Percentiles rank a stretch among this genome's conserved stretches.
These are phyloP conservation scores for Solanum sparsipilum DNA, from an alignment of 257 asterid species.

Conservation along the genomic window DNA sequence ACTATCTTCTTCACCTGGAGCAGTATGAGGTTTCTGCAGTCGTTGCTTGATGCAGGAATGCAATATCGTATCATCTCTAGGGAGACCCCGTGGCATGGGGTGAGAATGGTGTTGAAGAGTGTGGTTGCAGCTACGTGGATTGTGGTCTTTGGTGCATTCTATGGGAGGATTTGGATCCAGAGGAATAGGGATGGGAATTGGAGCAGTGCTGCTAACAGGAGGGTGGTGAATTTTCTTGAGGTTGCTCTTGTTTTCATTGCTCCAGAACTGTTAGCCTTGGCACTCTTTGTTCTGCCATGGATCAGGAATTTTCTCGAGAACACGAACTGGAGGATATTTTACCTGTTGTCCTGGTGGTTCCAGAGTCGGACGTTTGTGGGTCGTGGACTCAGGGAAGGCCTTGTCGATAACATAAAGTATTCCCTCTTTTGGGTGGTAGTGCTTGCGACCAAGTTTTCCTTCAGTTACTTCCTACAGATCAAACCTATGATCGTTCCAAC, in stretches of 20 bases:
- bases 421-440: conserved; percentile 77
- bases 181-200: conserved; percentile 42
- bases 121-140: conserved; percentile 83
- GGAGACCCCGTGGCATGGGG: conserved; percentile 75
- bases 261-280: conserved; percentile 77
- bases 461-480: conserved; percentile 95
- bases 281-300: conserved; percentile 81
- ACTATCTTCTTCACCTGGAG: conserved; percentile 85
- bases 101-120: conserved; percentile 76
- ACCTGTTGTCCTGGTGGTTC: conserved; percentile 94
- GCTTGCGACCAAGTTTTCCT: conserved; percentile 70
- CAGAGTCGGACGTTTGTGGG: conserved; percentile 91
- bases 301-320: conserved; percentile 82
- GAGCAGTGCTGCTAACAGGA: conserved; percentile 37
- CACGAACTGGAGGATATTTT: conserved; percentile 79
- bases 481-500: conserved; percentile 93
- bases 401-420: conserved; percentile 76
- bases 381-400: conserved; percentile 96
- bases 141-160: conserved; percentile 70
- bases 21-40: conserved; percentile 77
- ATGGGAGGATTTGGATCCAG: conserved; percentile 63
- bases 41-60: conserved; percentile 76
- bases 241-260: conserved; percentile 59
- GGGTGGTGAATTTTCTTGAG: conserved; percentile 59
- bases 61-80: conserved; percentile 77